Percentiles rank a stretch among this genome's conserved stretches.
Evolutionary conservation across 352 stramenopile species (phyloP).

Genomic region (Globisporangium emineosum): DNA sequence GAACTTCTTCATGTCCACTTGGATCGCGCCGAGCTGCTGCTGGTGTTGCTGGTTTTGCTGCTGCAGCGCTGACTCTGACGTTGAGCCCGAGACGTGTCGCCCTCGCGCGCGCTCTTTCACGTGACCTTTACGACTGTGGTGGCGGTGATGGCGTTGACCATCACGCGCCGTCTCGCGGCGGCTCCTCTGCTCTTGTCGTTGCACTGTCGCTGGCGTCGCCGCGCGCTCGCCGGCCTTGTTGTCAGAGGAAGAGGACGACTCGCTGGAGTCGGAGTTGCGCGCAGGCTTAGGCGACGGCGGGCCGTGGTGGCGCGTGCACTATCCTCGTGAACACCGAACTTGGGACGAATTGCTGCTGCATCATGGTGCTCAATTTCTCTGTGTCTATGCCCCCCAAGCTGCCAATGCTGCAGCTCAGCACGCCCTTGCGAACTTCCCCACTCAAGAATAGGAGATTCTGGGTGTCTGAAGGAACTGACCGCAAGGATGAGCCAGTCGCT

Average conservation of each 20-base stretch:
- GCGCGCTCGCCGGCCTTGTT: not conserved
- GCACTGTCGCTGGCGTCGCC: not conserved
- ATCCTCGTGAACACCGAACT: no score
- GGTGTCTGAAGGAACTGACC: not conserved
- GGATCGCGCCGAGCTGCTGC: not conserved
- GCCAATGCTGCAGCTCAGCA: no score
- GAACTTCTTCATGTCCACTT: slow-evolving; percentile 5
- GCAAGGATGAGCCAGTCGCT: not conserved
- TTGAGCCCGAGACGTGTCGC: not conserved
- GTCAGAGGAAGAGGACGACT: not conserved
- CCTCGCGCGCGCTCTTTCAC: not conserved
- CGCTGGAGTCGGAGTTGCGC: not conserved
- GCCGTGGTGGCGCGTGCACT: no score
- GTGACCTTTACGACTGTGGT: not conserved
- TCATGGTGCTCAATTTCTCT: no score
- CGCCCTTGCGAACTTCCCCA: no score
- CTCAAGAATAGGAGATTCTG: no score
- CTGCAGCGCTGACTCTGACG: not conserved
- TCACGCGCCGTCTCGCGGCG: not conserved
- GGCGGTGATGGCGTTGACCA: not conserved
- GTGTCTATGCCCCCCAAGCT: no score
- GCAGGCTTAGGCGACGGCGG: not conserved
- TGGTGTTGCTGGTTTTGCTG: no score
- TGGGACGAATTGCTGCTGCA: no score
- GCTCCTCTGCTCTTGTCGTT: not conserved